phyloP scores from a whole-genome alignment of 164 flowering plant genomes.

The Vitis cinerea region DNA sequence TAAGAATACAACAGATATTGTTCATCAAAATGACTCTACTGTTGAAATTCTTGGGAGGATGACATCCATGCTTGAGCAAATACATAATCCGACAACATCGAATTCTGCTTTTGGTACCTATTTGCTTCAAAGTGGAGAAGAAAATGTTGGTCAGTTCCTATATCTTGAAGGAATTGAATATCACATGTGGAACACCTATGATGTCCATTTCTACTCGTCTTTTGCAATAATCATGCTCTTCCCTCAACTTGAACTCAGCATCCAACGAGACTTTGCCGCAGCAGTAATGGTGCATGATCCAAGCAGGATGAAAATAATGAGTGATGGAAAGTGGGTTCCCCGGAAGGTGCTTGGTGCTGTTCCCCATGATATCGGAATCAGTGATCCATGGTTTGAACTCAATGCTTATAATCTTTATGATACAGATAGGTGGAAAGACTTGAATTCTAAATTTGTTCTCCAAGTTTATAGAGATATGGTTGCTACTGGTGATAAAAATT shows the following conservation, averaged over 20 bases:
- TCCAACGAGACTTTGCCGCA: conserved; percentile 87
- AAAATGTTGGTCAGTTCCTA: conserved; percentile 78
- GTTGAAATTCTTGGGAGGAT: conserved; percentile 59
- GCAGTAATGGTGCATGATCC: conserved; percentile 85
- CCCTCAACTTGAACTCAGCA: conserved; percentile 78
- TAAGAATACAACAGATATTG: neutral
- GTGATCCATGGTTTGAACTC: conserved; percentile 88
- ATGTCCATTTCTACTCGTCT: conserved; percentile 89
- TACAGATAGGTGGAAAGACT: conserved; percentile 81
- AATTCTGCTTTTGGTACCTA: conserved; percentile 63
- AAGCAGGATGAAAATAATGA: conserved; percentile 43
- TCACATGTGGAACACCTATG: conserved; percentile 88
- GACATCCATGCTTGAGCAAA: conserved; percentile 57
- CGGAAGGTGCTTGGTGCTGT: conserved; percentile 84
- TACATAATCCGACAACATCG: conserved; percentile 35
- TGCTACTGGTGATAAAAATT: conserved; percentile 68
- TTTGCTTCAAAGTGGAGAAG: conserved; percentile 52
- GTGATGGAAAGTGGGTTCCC: conserved; percentile 58
- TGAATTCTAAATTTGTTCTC: conserved; percentile 85
- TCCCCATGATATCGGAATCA: conserved; percentile 81
- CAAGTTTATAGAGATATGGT: conserved; percentile 79
- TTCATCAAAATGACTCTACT: conserved; percentile 47
- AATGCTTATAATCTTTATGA: conserved; percentile 68
- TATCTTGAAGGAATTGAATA: conserved; percentile 87
- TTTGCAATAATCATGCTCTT: conserved; percentile 69